Evolutionary conservation across 805 yeast species (phyloP).

Genomic region (Saccharomycopsis sp.): DNA sequence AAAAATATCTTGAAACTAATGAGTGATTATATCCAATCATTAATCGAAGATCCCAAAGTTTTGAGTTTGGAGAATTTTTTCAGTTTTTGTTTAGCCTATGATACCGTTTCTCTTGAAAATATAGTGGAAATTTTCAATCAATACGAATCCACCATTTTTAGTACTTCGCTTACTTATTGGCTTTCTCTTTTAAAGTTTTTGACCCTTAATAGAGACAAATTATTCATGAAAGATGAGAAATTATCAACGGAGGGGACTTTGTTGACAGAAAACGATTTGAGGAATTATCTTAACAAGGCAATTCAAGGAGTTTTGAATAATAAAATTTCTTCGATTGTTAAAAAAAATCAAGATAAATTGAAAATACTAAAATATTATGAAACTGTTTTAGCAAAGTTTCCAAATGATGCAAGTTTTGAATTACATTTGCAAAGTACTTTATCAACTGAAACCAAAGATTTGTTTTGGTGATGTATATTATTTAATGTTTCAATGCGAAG

Average conservation of each 20-base stretch:
- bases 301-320: not conserved
- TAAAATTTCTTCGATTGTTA: no score
- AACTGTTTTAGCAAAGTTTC: not conserved
- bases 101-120: constrained; percentile 29
- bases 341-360: not conserved
- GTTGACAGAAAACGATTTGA: not conserved
- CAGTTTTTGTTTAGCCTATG: constrained; percentile 27
- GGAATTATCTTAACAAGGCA: not conserved
- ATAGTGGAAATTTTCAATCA: constrained; percentile 23
- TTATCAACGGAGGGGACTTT: not conserved
- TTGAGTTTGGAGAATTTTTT: constrained; percentile 22
- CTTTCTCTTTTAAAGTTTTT: constrained; percentile 8
- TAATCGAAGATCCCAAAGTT: not conserved
- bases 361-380: constrained; percentile 1
- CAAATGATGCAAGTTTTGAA: not conserved
- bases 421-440: not conserved
- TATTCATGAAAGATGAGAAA: not conserved
- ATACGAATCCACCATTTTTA: constrained; percentile 20
- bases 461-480: no score
- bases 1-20: no score
- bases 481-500: no score
- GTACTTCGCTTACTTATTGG: constrained; percentile 20
- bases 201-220: constrained; percentile 5
- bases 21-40: no score
- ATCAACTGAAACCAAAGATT: no score